Evolutionary conservation across 139 green algal genomes (phyloP).

Genomic region (Raphidocelis subcapitata): DNA sequence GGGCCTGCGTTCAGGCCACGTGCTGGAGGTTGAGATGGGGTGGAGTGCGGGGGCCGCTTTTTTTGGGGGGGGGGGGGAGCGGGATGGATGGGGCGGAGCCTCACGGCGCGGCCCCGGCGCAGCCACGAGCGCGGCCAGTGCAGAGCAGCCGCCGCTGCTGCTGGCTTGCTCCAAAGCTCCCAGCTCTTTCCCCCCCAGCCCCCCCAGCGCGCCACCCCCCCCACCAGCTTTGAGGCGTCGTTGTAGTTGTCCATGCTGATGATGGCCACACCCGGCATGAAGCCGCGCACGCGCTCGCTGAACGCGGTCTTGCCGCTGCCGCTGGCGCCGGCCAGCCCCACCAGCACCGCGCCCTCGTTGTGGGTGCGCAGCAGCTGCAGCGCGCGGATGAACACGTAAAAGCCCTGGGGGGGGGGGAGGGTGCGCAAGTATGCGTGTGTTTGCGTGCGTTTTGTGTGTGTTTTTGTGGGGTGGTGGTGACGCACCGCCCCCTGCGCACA

Average conservation of each 20-base stretch:
- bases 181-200: no score
- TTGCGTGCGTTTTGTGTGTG: neutral
- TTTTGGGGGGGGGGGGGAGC: no score
- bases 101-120: no score
- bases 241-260: slow-evolving; percentile 99
- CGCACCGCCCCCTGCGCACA: neutral
- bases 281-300: slow-evolving; percentile 55
- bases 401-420: slow-evolving; percentile 50
- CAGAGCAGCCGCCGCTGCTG: no score
- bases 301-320: slow-evolving; percentile 96
- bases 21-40: no score
- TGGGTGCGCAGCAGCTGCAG: slow-evolving; percentile 73
- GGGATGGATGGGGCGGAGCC: no score
- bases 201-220: no score
- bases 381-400: slow-evolving; percentile 88
- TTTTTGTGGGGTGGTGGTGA: neutral
- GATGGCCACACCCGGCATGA: slow-evolving; percentile 84
- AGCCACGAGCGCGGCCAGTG: no score
- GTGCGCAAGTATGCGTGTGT: neutral
- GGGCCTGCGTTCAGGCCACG: no score
- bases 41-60: no score
- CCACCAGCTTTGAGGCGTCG: slow-evolving; percentile 83
- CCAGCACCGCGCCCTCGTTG: slow-evolving; percentile 79
- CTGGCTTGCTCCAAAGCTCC: no score
- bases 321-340: slow-evolving; percentile 90